Conservation (phyloP, 768 basidiomycete species). For the Termitomyces sp. region DNA sequence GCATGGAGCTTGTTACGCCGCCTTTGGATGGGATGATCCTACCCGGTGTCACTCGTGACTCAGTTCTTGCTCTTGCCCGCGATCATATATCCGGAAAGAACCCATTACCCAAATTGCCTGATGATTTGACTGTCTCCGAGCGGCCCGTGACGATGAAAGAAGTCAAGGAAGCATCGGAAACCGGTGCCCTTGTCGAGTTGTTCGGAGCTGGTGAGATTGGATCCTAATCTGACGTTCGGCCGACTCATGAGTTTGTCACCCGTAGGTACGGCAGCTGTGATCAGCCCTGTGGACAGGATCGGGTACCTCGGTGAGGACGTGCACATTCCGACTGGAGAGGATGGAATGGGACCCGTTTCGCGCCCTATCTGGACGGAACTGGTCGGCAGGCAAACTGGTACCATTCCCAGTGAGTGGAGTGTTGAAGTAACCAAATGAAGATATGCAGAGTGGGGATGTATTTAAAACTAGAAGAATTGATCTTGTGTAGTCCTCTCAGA, state of each 20-base stretch:
- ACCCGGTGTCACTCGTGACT: conserved; percentile 88
- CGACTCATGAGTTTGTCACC: neutral
- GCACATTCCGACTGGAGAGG: conserved; percentile 55
- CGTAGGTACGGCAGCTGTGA: conserved; percentile 69
- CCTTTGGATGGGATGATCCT: conserved; percentile 90
- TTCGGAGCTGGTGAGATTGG: conserved; percentile 63
- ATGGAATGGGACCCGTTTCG: conserved; percentile 80
- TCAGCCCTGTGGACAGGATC: conserved; percentile 66
- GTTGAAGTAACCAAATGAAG: conserved; percentile 35
- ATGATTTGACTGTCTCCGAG: conserved; percentile 56
- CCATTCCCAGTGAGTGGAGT: conserved; percentile 77
- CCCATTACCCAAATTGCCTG: conserved; percentile 44
- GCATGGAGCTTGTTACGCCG: conserved; percentile 81
- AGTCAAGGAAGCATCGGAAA: conserved; percentile 49
- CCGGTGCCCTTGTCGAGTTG: conserved; percentile 72
- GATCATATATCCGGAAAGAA: conserved; percentile 50
- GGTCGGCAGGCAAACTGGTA: conserved; percentile 77
- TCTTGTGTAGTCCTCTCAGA: no score
- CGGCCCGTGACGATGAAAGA: conserved; percentile 74
- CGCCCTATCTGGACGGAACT: conserved; percentile 66
- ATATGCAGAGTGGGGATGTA: no score
- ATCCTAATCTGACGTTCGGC: neutral
- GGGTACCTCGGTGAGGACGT: conserved; percentile 68
- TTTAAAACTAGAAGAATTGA: no score
- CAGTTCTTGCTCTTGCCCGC: conserved; percentile 65